Base-by-base conservation (phyloP, 495 filamentous ascomycete species). In the Bathelium albidoporum region DNA sequence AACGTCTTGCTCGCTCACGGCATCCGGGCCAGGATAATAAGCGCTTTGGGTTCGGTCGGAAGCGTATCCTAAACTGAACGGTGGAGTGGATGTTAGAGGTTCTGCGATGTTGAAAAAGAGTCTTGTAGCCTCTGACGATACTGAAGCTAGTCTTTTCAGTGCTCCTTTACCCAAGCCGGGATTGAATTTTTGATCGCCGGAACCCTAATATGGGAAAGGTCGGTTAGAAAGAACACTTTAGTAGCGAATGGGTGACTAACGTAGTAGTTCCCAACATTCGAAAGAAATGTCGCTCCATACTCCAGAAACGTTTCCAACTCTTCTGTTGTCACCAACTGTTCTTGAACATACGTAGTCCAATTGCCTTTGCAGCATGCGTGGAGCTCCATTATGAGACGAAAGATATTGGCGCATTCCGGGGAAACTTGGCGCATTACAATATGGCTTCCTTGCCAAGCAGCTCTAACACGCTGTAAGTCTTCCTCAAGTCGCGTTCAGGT, bases 341-440 rank as follows among this genome's bases (percentile, higher is more conserved):
- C 45, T 14, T 32, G 32, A 11, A 65, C 69, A 0, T 76, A 63
- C 2, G 16, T 28, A 16, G 73, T 64, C 77, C 74, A 79, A 1
- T 75, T 53, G 11, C 76, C 76, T 14, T 60, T 43, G 60, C 76
- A 78, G 22, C 39, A 28, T 3, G 59, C 39, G 58, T 73, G 66
- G n/a, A 79, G 69, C 18, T 72, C 73, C 18, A 78, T 62, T 45
- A 77, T 74, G 43, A 77, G 72, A 63, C 76, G 72, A 49, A 73
- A 78, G 26, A 78, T 78, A 2, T 41, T 67, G 10, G 62, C 66
- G 0, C 71, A 68, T 65, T 79, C 76, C 20, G 73, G 73, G 5
- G 75, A 78, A 2, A 77, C 73, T 64, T 79, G 77, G 24, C 69
- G 66, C 3, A 79, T 49, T 49, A 78, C 72, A 34, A 78, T 74